Base-by-base conservation (phyloP, 225 moss, liverwort and hornwort genomes). In the Pseudoscleropodium purum region DNA sequence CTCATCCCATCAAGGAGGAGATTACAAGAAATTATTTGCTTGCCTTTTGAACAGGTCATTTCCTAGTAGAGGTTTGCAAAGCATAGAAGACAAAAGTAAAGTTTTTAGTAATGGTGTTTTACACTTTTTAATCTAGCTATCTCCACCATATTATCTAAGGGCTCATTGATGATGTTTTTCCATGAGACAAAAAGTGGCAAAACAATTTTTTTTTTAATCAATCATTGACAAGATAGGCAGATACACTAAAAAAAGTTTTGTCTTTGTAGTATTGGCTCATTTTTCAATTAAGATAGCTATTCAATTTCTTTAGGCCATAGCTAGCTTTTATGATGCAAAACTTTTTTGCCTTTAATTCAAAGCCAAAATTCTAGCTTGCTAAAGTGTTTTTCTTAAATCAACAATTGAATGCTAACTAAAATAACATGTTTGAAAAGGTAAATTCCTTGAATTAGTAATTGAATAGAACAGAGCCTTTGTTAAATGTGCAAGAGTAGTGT, bases 221-320 rank as follows among this genome's bases (percentile, higher is more conserved):
- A 69, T 24, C 13, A 69, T 69, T 69, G 7, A 39, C 4, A n/a
- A 24, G 2, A 39, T 24, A 70, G 39, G 24, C 2, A 14, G 1
- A 34, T 7, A 14, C 1, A 70, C 4, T 39, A 39, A 2, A 3
- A 25, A 14, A 70, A 5, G 25, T 0, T 41, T 0, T 41, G 4
- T 26, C 26, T 70, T 0, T 70, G 5, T 70, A 25, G 25, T 8
- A 70, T 39, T 57, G 15, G 4, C 5, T 70, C 5, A 2, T 26
- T 15, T 41, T 70, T 41, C 15, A 1, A 70, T 24, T 14, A 16
- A 27, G 73, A 3, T 73, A 43, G 41, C 0, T 27, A 2, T 24
- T 21, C 13, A n/a, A n/a, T n/a, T n/a, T 69, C 7, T 7, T 69
- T n/a, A 69, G 7, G 13, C 47, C 10, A 13, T 69, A n/a, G 69